Conservation (phyloP, 495 filamentous ascomycete genomes). For the Lophium mytilinum region DNA sequence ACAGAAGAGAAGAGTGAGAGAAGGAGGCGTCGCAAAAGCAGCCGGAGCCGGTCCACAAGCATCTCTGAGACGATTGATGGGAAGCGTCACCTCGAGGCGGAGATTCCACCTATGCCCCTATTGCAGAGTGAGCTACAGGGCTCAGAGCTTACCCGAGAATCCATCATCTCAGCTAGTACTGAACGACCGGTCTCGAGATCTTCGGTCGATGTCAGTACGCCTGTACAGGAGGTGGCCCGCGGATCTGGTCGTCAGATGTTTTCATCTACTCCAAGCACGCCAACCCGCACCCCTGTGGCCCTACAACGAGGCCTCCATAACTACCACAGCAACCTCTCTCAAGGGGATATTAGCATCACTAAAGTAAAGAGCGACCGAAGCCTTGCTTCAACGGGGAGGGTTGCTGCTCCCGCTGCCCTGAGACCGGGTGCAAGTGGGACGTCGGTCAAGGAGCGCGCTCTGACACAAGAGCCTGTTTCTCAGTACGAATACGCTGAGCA, state of each 20-base stretch:
- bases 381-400: constrained; percentile 36
- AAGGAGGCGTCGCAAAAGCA: constrained; percentile 40
- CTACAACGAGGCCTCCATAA: constrained; percentile 44
- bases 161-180: constrained; percentile 76
- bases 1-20: constrained; percentile 41
- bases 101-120: constrained; percentile 70
- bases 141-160: constrained; percentile 81
- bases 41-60: constrained; percentile 48
- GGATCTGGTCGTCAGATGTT: constrained; percentile 43
- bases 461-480: constrained; percentile 23
- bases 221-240: constrained; percentile 49
- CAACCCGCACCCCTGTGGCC: constrained; percentile 44
- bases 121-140: constrained; percentile 73
- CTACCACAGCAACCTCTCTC: constrained; percentile 53
- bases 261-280: constrained; percentile 48
- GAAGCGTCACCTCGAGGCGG: constrained; percentile 37
- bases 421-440: constrained; percentile 23
- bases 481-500: constrained; percentile 36
- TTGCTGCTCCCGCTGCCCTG: constrained; percentile 30
- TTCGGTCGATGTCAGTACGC: constrained; percentile 40
- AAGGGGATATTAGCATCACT: constrained; percentile 44
- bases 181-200: constrained; percentile 55
- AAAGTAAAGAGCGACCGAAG: constrained; percentile 45
- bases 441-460: constrained; percentile 23
- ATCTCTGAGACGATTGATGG: constrained; percentile 40